A percentile compares a stretch with the other conserved stretches of the same genome.
phyloP scores from a whole-genome alignment of 2,329 filamentous ascomycete genomes.

The Colletotrichum somersetense region DNA sequence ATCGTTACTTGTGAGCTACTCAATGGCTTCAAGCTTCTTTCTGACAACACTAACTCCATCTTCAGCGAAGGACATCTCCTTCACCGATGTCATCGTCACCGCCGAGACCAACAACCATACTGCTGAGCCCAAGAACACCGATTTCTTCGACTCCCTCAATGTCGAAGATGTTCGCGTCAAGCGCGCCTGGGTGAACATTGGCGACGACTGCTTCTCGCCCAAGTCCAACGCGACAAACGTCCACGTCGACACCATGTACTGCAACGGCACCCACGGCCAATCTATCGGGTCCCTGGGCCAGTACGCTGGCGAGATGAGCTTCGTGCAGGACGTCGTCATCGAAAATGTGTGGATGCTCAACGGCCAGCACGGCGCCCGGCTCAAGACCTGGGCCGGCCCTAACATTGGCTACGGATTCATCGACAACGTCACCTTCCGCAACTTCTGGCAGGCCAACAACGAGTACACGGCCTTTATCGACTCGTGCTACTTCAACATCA shows the following conservation, averaged over 20 bases:
- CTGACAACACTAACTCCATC: neutral
- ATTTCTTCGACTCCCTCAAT: slow-evolving; percentile 50
- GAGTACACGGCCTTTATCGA: slow-evolving; percentile 72
- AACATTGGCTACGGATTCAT: slow-evolving; percentile 69
- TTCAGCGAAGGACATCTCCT: slow-evolving; percentile 61
- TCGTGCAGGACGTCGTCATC: slow-evolving; percentile 63
- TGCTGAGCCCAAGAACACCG: slow-evolving; percentile 72
- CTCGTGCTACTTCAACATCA: slow-evolving; percentile 62
- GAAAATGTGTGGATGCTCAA: slow-evolving; percentile 66
- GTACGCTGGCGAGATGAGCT: slow-evolving; percentile 61
- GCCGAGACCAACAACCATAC: slow-evolving; percentile 71
- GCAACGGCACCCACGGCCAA: slow-evolving; percentile 72
- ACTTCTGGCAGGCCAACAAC: slow-evolving; percentile 68
- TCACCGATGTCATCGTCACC: slow-evolving; percentile 66
- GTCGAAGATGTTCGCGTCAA: slow-evolving; percentile 42
- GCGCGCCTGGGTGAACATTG: slow-evolving; percentile 64
- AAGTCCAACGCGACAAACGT: slow-evolving; percentile 73
- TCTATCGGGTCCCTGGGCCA: slow-evolving; percentile 72
- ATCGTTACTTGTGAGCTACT: slow-evolving; percentile 62
- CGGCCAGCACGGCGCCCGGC: slow-evolving; percentile 68
- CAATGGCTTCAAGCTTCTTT: no score
- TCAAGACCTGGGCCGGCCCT: slow-evolving; percentile 72
- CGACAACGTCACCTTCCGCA: slow-evolving; percentile 71
- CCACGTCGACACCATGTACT: slow-evolving; percentile 69
- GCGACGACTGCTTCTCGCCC: slow-evolving; percentile 74